Base-by-base conservation (phyloP, 441 rosid species). In the Corymbia calophylla region DNA sequence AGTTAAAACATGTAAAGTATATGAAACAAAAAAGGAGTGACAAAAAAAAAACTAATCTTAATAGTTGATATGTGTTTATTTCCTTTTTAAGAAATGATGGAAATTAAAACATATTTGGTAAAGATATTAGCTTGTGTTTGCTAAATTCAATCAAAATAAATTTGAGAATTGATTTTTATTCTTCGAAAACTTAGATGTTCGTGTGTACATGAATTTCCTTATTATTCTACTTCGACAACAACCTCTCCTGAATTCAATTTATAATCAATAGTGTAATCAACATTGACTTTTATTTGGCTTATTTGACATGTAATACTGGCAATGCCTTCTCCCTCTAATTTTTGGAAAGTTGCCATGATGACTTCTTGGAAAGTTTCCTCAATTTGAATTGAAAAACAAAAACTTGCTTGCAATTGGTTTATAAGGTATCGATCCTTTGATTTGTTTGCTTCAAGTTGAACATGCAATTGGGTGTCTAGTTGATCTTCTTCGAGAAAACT, bases 1-100 rank as follows among this genome's bases (percentile, higher is more conserved):
- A 0, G 6, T 23, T 56, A 23, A 56, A 56, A 56, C 6, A 0
- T 23, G 0, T 23, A 56, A 56, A 56, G 9, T 56, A 0, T 53
- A 53, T 53, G 21, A 17, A 53, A 53, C 0, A 53, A 53, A 53
- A 53, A 53, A 17, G 21, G 62, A 56, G 21, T 53, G 55, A 53
- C 0, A 39, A 39, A 1, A 0, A 23, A 56, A 23, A 21, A 55
- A 8, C 11, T 21, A 1, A 39, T 6, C 55, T 53, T 0, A 53
- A 53, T 14, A 53, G 18, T 55, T 56, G 62, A 6, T 23, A 23
- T 56, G 62, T 0, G 0, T 23, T 56, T 9, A 56, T 56, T 55
- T 11, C 60, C 60, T 8, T 54, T 58, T 25, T 10, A 25, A 58
- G 64, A 58, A 0, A 25, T 58, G 6, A 58, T 25, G 64, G 5